Percentiles rank a stretch among this genome's conserved stretches.
phyloP scores from a whole-genome alignment of 1,139 yeast genomes.

The Pichia sp. region DNA sequence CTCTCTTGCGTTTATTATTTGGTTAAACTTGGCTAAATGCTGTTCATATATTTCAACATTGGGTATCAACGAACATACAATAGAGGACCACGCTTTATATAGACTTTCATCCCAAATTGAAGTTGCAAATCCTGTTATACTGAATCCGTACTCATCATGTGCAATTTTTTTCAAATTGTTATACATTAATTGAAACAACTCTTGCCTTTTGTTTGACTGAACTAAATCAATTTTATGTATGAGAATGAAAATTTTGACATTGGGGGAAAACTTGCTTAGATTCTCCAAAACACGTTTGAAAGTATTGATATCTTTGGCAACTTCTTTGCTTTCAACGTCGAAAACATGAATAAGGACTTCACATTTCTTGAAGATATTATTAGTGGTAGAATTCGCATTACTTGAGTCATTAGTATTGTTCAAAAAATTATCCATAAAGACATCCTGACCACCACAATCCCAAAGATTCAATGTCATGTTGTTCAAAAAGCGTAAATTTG shows the following conservation, averaged over 20 bases:
- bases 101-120: slow-evolving; percentile 97
- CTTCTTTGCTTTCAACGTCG: slow-evolving; percentile 90
- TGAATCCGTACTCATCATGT: slow-evolving; percentile 61
- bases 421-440: slow-evolving; percentile 84
- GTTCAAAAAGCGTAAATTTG: slow-evolving; percentile 85
- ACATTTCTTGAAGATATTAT: slow-evolving; percentile 84
- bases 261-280: slow-evolving; percentile 78
- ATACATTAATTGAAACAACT: slow-evolving; percentile 78
- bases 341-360: slow-evolving; percentile 96
- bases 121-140: slow-evolving; percentile 85
- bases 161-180: slow-evolving; percentile 72
- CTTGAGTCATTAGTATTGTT: slow-evolving; percentile 31
- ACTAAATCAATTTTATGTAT: slow-evolving; percentile 96
- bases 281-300: slow-evolving; percentile 80
- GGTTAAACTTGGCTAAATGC: slow-evolving; percentile 67
- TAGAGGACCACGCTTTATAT: slow-evolving; percentile 95
- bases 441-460: slow-evolving; percentile 99
- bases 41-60: slow-evolving; percentile 78
- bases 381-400: slow-evolving; percentile 24
- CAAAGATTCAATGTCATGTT: slow-evolving; percentile 92
- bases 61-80: slow-evolving; percentile 91
- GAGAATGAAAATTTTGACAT: slow-evolving; percentile 84
- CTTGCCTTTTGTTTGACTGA: slow-evolving; percentile 78
- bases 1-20: slow-evolving; percentile 78
- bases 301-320: slow-evolving; percentile 87